phyloP scores from a whole-genome alignment of 1,284 basidiomycete genomes.

The Peniophora sp. region DNA sequence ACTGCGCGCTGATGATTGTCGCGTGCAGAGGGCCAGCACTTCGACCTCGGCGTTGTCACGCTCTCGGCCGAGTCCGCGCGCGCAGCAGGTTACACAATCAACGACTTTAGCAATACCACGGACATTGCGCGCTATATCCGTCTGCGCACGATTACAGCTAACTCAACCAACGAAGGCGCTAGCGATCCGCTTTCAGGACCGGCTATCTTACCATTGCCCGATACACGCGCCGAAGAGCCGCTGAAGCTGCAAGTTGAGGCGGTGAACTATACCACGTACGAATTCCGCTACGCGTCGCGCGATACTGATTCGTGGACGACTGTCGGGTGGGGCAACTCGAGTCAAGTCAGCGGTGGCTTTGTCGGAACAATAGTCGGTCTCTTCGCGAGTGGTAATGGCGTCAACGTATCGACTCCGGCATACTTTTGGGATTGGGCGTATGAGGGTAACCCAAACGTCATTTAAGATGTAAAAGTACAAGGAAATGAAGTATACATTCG shows the following conservation, averaged over 20 bases:
- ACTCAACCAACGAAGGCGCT: conserved; percentile 3
- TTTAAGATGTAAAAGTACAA: neutral
- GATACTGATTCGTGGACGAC: neutral
- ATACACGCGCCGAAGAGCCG: neutral
- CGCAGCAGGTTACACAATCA: neutral
- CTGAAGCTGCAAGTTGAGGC: conserved; percentile 3
- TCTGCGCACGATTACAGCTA: conserved; percentile 2
- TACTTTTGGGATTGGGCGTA: conserved; percentile 5
- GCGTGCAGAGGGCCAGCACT: conserved; percentile 15
- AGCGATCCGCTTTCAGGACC: conserved; percentile 3
- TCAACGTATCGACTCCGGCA: neutral
- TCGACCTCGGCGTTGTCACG: conserved; percentile 20
- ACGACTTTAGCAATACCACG: neutral
- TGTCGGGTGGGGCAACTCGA: conserved; percentile 6
- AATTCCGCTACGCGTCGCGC: conserved; percentile 1
- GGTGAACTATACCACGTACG: conserved; percentile 6
- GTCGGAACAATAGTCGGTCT: conserved; percentile 5
- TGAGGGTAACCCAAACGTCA: conserved; percentile 1
- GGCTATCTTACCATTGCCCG: conserved; percentile 1
- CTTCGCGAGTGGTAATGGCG: conserved; percentile 7
- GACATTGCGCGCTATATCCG: conserved; percentile 1
- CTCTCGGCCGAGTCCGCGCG: conserved; percentile 7
- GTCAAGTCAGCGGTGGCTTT: conserved; percentile 7
- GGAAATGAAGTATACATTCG: neutral
- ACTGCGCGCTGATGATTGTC: neutral